Conservation (phyloP, 306 rosid genomes). For the Lithocarpus polystachyus region DNA sequence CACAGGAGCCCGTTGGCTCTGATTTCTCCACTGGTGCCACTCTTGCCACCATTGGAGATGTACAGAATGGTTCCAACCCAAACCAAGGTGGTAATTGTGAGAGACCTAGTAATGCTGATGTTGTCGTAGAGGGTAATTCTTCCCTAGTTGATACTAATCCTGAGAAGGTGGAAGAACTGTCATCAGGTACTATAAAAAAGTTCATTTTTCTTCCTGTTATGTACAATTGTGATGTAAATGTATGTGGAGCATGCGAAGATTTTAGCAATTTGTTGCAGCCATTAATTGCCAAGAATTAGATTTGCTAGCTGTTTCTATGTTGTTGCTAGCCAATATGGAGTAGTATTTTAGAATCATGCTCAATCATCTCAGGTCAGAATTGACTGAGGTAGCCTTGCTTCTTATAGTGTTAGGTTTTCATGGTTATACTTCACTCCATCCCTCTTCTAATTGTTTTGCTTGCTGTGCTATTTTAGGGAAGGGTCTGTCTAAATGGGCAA, state of each 20-base stretch:
- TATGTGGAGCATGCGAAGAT: background rate
- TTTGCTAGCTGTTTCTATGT: background rate
- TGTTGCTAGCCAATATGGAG: background rate
- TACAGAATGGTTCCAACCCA: slow-evolving; percentile 51
- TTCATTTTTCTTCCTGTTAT: background rate
- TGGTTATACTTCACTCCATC: background rate
- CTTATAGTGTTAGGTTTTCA: background rate
- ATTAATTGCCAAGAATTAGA: background rate
- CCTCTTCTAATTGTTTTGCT: slow-evolving; percentile 27
- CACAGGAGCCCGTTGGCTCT: slow-evolving; percentile 89
- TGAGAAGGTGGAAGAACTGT: slow-evolving; percentile 73
- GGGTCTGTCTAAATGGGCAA: slow-evolving; percentile 68
- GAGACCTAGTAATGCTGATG: slow-evolving; percentile 67
- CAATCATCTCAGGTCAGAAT: background rate
- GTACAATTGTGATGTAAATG: background rate
- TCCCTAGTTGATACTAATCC: slow-evolving; percentile 63
- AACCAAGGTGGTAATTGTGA: slow-evolving; percentile 56
- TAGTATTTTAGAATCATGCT: background rate
- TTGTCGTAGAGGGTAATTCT: slow-evolving; percentile 56
- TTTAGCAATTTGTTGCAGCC: background rate
- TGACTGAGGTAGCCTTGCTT: background rate
- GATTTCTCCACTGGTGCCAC: slow-evolving; percentile 95
- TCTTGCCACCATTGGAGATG: slow-evolving; percentile 67
- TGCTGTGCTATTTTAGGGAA: slow-evolving; percentile 54
- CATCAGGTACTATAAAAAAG: slow-evolving; percentile 54